phyloP scores from a whole-genome alignment of 176 grass and related monocot species.

The Pontederia crassipes region DNA sequence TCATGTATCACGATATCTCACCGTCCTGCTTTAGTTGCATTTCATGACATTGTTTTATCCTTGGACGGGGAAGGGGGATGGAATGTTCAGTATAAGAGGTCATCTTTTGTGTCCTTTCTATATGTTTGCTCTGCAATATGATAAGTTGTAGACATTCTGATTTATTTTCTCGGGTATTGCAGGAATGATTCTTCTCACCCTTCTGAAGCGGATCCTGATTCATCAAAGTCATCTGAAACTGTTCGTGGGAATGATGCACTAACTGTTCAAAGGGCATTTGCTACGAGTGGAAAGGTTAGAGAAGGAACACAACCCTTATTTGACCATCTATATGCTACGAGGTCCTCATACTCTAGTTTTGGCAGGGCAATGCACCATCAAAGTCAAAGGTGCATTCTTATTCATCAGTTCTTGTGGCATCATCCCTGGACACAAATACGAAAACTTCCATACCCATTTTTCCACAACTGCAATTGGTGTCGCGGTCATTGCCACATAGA shows the following conservation, averaged over 20 bases:
- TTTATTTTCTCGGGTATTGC: slow-evolving; percentile 18
- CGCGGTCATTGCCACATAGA: slow-evolving; percentile 57
- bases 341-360: slow-evolving; percentile 1
- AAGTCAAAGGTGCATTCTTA: slow-evolving; percentile 58
- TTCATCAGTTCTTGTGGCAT: slow-evolving; percentile 53
- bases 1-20: slow-evolving; percentile 99
- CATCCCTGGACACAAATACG: slow-evolving; percentile 30
- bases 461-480: slow-evolving; percentile 45
- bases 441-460: slow-evolving; percentile 23
- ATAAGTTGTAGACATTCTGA: slow-evolving; percentile 12
- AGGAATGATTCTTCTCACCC: slow-evolving; percentile 61
- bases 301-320: slow-evolving; percentile 11
- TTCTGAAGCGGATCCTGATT: slow-evolving; percentile 41
- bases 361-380: slow-evolving; percentile 51
- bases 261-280: slow-evolving; percentile 89
- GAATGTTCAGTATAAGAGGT: slow-evolving; percentile 88
- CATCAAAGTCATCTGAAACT: slow-evolving; percentile 40
- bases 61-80: slow-evolving; percentile 95
- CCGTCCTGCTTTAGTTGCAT: slow-evolving; percentile 91
- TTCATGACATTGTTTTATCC: slow-evolving; percentile 97
- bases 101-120: slow-evolving; percentile 15
- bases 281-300: slow-evolving; percentile 57
- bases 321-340: slow-evolving; percentile 1
- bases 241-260: slow-evolving; percentile 68
- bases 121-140: slow-evolving; percentile 9